Base-by-base conservation (phyloP, 1,284 basidiomycete genomes). In the Sparassis latifolia region DNA sequence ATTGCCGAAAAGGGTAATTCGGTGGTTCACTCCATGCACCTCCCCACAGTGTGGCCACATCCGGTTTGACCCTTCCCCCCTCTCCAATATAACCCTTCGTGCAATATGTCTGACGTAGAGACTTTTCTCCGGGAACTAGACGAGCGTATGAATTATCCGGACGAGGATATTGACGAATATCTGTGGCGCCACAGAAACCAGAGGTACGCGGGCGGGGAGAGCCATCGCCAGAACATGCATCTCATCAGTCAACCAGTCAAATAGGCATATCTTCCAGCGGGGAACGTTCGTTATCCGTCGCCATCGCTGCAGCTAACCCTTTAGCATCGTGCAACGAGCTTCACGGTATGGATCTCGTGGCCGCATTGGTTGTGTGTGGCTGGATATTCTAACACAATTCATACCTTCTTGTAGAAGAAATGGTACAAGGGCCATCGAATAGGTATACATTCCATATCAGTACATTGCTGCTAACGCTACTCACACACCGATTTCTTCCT, bases 71-170 rank as follows among this genome's bases (percentile, higher is more conserved):
- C 35, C 35, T 37, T 12, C 20, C 20, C 7, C 6, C 12, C 6
- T 37, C 35, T 7, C 12, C 35, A 37, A 37, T 37, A 37, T 12
- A 37, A 12, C 7, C 12, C 35, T 33, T 28, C 46, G 31, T n/a
- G 4, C 5, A 3, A 27, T 2, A 54, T 57, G 56, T 41, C 46
- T 9, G 53, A 58, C 12, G 3, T 71, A 3, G 68, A 77, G 10
- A 60, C 63, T 0, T 83, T 79, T 56, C 82, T 77, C 55, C 63
- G 60, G 5, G 78, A 81, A 62, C 76, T 77, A 61, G 75, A 82
- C 48, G 65, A 66, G 48, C 71, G 69, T 10, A 77, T 83, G 77
- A 72, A 68, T 42, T 53, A 76, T 12, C 74, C 77, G n/a, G 74
- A 79, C 38, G 78, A 80, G 54, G 67, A 69, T 28, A 55, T 67